Percentiles rank a stretch among this genome's conserved stretches.
Conservation (phyloP, 306 rosid genomes). For the Cicer judaicum region DNA sequence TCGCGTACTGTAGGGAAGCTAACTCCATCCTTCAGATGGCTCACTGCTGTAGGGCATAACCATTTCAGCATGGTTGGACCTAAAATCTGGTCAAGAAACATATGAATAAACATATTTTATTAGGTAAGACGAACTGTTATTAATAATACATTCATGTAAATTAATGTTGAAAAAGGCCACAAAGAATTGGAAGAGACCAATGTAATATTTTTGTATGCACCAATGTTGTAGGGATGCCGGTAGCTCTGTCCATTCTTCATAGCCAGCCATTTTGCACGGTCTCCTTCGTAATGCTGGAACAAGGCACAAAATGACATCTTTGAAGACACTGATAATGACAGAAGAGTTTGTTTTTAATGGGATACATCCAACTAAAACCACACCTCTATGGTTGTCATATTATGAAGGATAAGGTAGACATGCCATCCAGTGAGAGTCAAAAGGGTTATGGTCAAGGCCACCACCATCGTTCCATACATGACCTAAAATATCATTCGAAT, state of each 20-base stretch:
- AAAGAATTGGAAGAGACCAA: slow-evolving; percentile 57
- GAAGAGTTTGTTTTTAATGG: neutral
- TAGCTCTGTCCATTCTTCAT: slow-evolving; percentile 81
- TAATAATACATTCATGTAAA: slow-evolving; percentile 13
- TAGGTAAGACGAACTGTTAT: slow-evolving; percentile 26
- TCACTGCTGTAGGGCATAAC: slow-evolving; percentile 74
- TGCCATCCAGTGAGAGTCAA: slow-evolving; percentile 84
- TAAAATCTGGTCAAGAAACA: slow-evolving; percentile 61
- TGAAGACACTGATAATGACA: slow-evolving; percentile 16
- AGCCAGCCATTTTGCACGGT: slow-evolving; percentile 80
- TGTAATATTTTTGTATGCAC: slow-evolving; percentile 74
- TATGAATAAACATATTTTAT: slow-evolving; percentile 11
- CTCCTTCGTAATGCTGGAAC: slow-evolving; percentile 73
- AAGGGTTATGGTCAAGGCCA: slow-evolving; percentile 62
- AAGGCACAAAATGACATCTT: slow-evolving; percentile 29
- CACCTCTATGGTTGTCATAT: slow-evolving; percentile 95
- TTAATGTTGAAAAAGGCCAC: slow-evolving; percentile 3
- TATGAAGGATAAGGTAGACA: slow-evolving; percentile 74
- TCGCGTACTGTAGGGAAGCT: slow-evolving; percentile 67
- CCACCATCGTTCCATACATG: slow-evolving; percentile 56
- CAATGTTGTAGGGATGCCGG: slow-evolving; percentile 64
- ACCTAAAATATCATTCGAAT: slow-evolving; percentile 52
- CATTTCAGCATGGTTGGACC: slow-evolving; percentile 85
- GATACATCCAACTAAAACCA: slow-evolving; percentile 35
- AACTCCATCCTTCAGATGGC: slow-evolving; percentile 85